Percentiles rank a stretch among this genome's conserved stretches.
Evolutionary conservation across 306 rosid genomes (phyloP).

Genomic region (Ammopiptanthus mongolicus): DNA sequence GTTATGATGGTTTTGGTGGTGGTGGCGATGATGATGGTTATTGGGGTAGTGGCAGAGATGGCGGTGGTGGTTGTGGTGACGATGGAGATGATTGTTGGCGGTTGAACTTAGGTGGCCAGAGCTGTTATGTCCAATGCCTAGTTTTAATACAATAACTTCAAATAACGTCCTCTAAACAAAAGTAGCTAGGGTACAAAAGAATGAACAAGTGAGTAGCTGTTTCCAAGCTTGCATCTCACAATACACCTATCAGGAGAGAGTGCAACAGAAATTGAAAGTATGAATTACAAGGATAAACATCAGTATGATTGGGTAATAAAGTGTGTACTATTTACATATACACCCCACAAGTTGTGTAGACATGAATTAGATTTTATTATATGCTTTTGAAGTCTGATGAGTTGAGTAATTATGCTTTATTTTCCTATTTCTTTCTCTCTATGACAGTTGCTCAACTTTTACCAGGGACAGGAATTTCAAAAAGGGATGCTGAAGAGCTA

Average conservation of each 20-base stretch:
- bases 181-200: not conserved
- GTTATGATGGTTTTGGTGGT: not conserved
- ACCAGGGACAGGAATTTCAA: conserved; percentile 71
- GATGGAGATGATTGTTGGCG: not conserved
- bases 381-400: not conserved
- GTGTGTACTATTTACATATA: not conserved
- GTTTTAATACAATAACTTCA: not conserved
- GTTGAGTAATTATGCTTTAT: not conserved
- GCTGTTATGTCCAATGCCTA: not conserved
- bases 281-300: not conserved
- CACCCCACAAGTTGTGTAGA: not conserved
- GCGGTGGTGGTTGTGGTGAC: not conserved
- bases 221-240: not conserved
- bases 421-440: not conserved
- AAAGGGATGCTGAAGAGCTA: conserved; percentile 53
- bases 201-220: not conserved
- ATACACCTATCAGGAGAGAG: not conserved
- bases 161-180: not conserved
- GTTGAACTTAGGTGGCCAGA: not conserved
- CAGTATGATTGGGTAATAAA: not conserved
- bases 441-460: not conserved
- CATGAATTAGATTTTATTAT: not conserved
- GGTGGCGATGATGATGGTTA: not conserved
- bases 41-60: not conserved
- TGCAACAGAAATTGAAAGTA: not conserved